These are phyloP conservation scores for Carnegiea gigantea DNA, from an alignment of 179 eudicot genomes.

Conservation along the genomic window DNA sequence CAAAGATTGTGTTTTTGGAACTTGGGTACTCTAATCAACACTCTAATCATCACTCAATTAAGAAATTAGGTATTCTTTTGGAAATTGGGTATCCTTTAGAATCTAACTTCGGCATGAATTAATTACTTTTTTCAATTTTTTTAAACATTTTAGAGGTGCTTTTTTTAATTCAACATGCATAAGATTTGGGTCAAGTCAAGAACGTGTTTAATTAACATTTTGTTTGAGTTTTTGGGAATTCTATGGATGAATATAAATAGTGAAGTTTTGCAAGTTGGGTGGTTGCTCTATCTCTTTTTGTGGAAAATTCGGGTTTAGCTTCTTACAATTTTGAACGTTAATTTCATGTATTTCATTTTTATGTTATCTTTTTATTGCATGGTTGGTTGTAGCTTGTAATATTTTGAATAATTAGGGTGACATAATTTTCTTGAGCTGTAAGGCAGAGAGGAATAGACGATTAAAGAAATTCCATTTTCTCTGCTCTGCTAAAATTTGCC, in stretches of 20 bases:
- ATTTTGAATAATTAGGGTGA: neutral
- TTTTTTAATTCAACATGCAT: neutral
- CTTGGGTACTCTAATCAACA: too few relatives aligned
- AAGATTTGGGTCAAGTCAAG: too few relatives aligned
- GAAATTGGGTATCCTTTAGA: too few relatives aligned
- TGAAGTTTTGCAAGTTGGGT: neutral
- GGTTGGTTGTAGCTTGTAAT: neutral
- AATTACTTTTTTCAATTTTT: too few relatives aligned
- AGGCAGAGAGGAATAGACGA: constrained; percentile 21
- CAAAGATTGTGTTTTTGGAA: too few relatives aligned
- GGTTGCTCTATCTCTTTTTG: neutral
- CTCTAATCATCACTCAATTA: too few relatives aligned
- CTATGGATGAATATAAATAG: neutral
- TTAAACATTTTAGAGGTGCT: too few relatives aligned
- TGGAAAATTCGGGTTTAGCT: neutral
- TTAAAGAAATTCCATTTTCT: constrained; percentile 12
- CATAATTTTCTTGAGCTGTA: constrained; percentile 20
- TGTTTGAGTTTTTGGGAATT: neutral
- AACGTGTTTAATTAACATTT: neutral
- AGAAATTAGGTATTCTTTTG: too few relatives aligned
- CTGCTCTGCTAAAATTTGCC: constrained; percentile 3
- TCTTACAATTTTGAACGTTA: neutral
- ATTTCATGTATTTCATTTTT: neutral
- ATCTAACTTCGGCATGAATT: too few relatives aligned
- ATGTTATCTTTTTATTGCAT: neutral